Percentiles rank a stretch among this genome's conserved stretches.
These are phyloP conservation scores for Globisporangium paddicum DNA, from an alignment of 352 stramenopile species.

Conservation along the genomic window DNA sequence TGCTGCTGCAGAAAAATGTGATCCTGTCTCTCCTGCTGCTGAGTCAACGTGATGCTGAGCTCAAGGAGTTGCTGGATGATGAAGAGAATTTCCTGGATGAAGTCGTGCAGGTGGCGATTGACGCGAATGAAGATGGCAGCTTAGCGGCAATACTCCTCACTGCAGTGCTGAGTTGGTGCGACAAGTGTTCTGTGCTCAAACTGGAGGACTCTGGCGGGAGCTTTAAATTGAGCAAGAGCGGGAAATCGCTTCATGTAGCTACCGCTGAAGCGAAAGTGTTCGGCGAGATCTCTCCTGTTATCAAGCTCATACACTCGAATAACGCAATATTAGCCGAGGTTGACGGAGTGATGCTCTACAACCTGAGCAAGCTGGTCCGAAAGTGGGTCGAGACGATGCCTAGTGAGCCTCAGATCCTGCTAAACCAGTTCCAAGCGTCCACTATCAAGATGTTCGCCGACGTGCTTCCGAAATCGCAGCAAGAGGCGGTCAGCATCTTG, in stretches of 20 bases:
- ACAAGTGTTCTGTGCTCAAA: conserved; percentile 8
- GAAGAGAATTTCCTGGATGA: conserved; percentile 1
- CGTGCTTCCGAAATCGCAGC: conserved; percentile 8
- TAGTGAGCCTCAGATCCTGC: background rate
- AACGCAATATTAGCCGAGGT: background rate
- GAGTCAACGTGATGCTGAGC: background rate
- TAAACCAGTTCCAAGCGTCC: background rate
- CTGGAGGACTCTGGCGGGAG: conserved; percentile 4
- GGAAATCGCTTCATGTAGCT: background rate
- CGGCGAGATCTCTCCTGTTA: background rate
- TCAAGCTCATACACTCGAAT: background rate
- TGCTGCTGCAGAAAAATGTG: conserved; percentile 13
- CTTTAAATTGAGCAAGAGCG: conserved; percentile 1
- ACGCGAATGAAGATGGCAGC: conserved; percentile 2
- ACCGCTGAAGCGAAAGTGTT: background rate
- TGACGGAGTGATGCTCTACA: conserved; percentile 5
- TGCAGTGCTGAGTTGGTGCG: conserved; percentile 8
- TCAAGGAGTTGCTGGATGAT: background rate
- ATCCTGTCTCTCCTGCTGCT: conserved; percentile 6
- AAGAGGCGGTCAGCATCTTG: conserved; percentile 6
- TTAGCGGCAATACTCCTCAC: conserved; percentile 5
- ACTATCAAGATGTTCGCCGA: conserved; percentile 3
- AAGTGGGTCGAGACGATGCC: background rate
- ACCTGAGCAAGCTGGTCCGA: background rate
- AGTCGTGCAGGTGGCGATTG: conserved; percentile 6